These are phyloP conservation scores for Fusarium mundagurra DNA, from an alignment of 2,329 filamentous ascomycete genomes.

Conservation along the genomic window DNA sequence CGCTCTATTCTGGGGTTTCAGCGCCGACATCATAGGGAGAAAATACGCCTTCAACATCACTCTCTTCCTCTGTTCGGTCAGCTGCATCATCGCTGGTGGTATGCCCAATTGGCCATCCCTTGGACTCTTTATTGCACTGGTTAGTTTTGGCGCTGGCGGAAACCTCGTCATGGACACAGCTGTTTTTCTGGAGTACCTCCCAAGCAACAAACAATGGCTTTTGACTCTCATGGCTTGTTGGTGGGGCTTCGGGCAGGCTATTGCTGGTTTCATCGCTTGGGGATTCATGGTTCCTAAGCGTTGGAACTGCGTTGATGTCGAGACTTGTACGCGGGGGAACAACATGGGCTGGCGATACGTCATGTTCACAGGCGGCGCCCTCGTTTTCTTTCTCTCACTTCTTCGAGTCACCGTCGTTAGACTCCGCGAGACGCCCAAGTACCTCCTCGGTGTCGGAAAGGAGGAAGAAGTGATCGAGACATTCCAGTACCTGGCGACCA, in stretches of 20 bases:
- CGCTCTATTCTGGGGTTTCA: conserved; percentile 22
- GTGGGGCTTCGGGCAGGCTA: conserved; percentile 18
- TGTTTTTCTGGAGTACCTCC: conserved; percentile 19
- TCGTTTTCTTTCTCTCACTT: conserved; percentile 9
- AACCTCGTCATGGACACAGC: conserved; percentile 23
- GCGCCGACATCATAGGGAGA: conserved; percentile 19
- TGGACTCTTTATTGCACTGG: background rate
- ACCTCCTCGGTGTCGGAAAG: background rate
- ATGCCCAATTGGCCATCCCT: background rate
- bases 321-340: background rate
- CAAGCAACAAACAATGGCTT: conserved; percentile 9
- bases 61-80: conserved; percentile 1
- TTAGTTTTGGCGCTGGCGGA: conserved; percentile 4
- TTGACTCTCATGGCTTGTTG: conserved; percentile 12
- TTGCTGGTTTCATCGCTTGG: conserved; percentile 18
- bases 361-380: conserved; percentile 23
- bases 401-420: conserved; percentile 10
- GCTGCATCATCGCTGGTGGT: conserved; percentile 1
- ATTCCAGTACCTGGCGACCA: conserved; percentile 1
- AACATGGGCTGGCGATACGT: conserved; percentile 19
- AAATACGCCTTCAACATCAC: conserved; percentile 22
- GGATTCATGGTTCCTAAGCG: background rate
- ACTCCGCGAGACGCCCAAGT: conserved; percentile 13
- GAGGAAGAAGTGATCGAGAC: conserved; percentile 7
- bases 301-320: background rate